Evolutionary conservation across 257 asterid genomes (phyloP), one percentile per base, ranked within the genome.

Genomic region (Handroanthus guayacan): DNA sequence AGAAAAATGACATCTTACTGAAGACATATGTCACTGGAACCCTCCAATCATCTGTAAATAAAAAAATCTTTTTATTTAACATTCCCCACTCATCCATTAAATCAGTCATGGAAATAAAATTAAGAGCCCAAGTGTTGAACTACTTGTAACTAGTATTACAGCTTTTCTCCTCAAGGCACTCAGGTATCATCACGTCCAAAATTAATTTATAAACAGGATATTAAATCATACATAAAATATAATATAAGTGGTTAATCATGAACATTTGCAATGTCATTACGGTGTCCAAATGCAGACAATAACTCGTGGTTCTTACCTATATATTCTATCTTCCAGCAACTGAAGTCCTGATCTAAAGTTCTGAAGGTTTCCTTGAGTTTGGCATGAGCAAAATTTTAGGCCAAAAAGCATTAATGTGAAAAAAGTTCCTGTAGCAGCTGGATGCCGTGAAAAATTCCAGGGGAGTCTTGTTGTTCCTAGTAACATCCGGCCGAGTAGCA

Each of bases 381-480:
- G 88, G 87, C 97, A 95, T 36, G 97, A 84, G 86, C 97, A 91
- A 66, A 91, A 91, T 82, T 93, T 93, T 56, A 95, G 90, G 75
- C 99, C 98, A 69, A 95, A 87, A 79, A 93, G 97, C 99, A 93
- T 95, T 64, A 93, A 71, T 6, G 97, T 91, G 86, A 95, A 95
- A 82, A 95, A 95, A 72, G 99, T 90, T 79, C 99, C 98, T 0
- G 97, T 82, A 48, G 98, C 97, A 76, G 91, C 90, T 55, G 99
- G 99, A 88, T 95, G 99, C 74, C 86, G 88, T 47, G 99, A 90
- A 80, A 91, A 95, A 60, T 85, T 91, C 97, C 96, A 90, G 74
- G 94, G 96, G 72, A 86, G 80, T 83, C 85, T 92, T 70, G 98
- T 90, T 38, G 96, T 87, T 83, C 94, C 98, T 87, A 90, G 99